phyloP scores from a whole-genome alignment of 2,329 filamentous ascomycete species.

The Alternaria angustiovoidea region DNA sequence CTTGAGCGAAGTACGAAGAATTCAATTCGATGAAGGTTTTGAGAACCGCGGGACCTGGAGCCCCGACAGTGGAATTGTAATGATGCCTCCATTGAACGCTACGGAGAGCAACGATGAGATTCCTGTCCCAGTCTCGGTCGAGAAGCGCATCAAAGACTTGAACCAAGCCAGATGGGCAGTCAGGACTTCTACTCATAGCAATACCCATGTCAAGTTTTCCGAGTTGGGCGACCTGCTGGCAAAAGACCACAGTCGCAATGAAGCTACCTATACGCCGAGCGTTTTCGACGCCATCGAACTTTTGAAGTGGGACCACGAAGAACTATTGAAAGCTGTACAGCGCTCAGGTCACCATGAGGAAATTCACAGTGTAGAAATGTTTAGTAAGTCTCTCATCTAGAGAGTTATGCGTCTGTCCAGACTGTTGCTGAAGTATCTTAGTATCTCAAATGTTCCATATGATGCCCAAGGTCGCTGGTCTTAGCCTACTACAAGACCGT shows the following conservation, averaged over 20 bases:
- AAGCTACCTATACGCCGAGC: slow-evolving; percentile 66
- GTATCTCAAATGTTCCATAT: slow-evolving; percentile 73
- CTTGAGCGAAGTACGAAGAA: slow-evolving; percentile 26
- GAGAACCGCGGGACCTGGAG: slow-evolving; percentile 24
- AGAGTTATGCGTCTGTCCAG: neutral
- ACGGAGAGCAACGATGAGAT: neutral
- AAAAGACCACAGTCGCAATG: slow-evolving; percentile 64
- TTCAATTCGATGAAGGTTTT: slow-evolving; percentile 27
- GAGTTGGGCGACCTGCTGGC: slow-evolving; percentile 71
- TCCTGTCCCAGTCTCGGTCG: slow-evolving; percentile 21
- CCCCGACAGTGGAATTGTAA: slow-evolving; percentile 16
- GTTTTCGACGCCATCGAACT: slow-evolving; percentile 60
- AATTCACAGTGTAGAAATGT: slow-evolving; percentile 48
- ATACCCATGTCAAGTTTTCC: slow-evolving; percentile 60
- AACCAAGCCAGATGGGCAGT: slow-evolving; percentile 68
- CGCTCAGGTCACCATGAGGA: slow-evolving; percentile 25
- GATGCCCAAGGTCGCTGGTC: slow-evolving; percentile 54
- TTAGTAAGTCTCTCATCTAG: slow-evolving; percentile 38
- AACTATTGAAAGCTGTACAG: slow-evolving; percentile 33
- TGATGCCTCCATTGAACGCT: slow-evolving; percentile 19
- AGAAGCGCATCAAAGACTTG: slow-evolving; percentile 27
- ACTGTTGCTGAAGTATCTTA: slow-evolving; percentile 23
- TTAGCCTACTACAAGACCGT: slow-evolving; percentile 65
- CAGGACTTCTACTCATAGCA: slow-evolving; percentile 63
- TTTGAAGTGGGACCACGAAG: slow-evolving; percentile 52